Base-by-base conservation (phyloP, 2,329 filamentous ascomycete species). In the Aureobasidium zeae region DNA sequence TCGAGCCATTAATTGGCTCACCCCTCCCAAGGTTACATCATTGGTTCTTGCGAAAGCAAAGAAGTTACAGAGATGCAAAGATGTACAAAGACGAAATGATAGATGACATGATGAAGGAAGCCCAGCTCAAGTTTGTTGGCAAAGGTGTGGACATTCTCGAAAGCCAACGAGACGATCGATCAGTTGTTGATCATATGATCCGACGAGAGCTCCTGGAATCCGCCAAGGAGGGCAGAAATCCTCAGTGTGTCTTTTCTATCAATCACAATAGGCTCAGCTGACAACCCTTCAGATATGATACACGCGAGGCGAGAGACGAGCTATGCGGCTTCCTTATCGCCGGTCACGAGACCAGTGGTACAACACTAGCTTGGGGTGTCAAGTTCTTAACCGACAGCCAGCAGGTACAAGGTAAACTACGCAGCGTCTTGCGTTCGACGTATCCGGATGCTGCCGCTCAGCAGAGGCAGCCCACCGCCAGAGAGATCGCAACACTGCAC, bases 311-410 rank as follows among this genome's bases (percentile, higher is more conserved):
- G 9, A 46, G 42, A 12, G 48, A 52, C 30, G 51, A 64, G 50
- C 46, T 62, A 2, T 61, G 58, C 26, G 60, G 56, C 2, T 60
- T 62, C 46, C 47, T 63, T 2, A 47, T 63, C n/a, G 62, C 64
- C n/a, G 69, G 67, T 9, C 63, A 70, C 46, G 67, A 72, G 35
- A 70, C 68, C 0, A 69, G 64, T 1, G 57, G 62, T 9, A 66
- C 62, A 6, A 64, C 64, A 0, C 49, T 69, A 1, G 48, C 50
- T 24, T 69, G 67, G 66, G 58, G 50, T 1, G 30, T 69, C 8
- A 70, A 69, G 38, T 53, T 55, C 43, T 56, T 70, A 4, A 53
- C 60, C n/a, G 52, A 52, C 21, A 49, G 64, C 31, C 62, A 52
- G 11, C 45, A 48, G 12, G 53, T 55, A 2, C 67, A 70, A 39